A percentile compares a stretch with the other conserved stretches of the same genome.
Evolutionary conservation across 1,284 basidiomycete genomes (phyloP).

Genomic region (Ganoderma leucocontextum): DNA sequence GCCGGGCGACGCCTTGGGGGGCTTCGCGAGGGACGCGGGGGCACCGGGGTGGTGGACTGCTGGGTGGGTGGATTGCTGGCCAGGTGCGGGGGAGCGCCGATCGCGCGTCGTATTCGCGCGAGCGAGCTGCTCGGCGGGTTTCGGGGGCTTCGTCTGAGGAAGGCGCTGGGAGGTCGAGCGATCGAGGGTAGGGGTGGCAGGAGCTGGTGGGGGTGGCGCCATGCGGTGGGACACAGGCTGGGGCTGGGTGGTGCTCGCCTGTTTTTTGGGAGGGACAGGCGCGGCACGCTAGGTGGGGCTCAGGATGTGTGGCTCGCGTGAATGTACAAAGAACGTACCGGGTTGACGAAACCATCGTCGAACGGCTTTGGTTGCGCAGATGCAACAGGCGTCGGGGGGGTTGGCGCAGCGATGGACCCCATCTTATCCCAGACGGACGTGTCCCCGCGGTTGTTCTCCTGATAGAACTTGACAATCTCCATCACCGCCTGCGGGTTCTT

Average conservation of each 20-base stretch:
- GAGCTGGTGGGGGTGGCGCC: conserved; percentile 70
- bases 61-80: conserved; percentile 29
- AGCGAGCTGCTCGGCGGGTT: conserved; percentile 59
- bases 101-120: conserved; percentile 75
- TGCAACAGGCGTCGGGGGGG: conserved; percentile 28
- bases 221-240: conserved; percentile 67
- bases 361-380: conserved; percentile 34
- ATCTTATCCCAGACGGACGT: conserved; percentile 80
- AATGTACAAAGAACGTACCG: conserved; percentile 50
- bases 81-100: conserved; percentile 49
- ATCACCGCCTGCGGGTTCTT: conserved; percentile 98
- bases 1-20: conserved; percentile 57
- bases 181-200: conserved; percentile 69
- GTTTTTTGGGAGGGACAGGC: conserved; percentile 67
- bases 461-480: conserved; percentile 99
- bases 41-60: conserved; percentile 29
- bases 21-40: conserved; percentile 37
- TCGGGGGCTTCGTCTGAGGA: conserved; percentile 59
- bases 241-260: conserved; percentile 43
- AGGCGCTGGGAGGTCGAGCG: conserved; percentile 78
- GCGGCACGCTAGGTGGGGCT: conserved; percentile 49
- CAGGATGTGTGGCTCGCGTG: conserved; percentile 16
- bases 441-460: conserved; percentile 82
- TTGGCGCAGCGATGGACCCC: conserved; percentile 54
- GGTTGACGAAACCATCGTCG: conserved; percentile 59